These are phyloP conservation scores for Colletotrichum trifolii DNA, from an alignment of 2,329 filamentous ascomycete genomes.

Conservation along the genomic window DNA sequence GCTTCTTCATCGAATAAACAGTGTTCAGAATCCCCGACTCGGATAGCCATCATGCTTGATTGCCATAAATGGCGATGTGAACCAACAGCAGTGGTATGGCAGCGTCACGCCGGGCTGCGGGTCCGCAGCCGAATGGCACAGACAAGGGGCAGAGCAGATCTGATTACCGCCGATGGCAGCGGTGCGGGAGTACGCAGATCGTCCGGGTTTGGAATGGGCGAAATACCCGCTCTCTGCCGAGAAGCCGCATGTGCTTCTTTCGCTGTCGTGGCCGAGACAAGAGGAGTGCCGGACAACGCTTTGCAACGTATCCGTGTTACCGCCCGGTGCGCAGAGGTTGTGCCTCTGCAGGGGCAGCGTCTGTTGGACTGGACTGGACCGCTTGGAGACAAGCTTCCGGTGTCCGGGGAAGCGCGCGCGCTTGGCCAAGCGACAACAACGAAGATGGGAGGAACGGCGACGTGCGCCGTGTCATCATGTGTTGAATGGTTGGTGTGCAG, in stretches of 20 bases:
- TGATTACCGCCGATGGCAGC: slow-evolving; percentile 24
- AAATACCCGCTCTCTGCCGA: slow-evolving; percentile 8
- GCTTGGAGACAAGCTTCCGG: slow-evolving; percentile 20
- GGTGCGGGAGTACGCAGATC: slow-evolving; percentile 19
- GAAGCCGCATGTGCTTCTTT: neutral
- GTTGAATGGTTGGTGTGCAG: no score
- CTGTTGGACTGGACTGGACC: slow-evolving; percentile 22
- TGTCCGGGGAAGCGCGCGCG: slow-evolving; percentile 26
- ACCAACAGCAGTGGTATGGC: slow-evolving; percentile 5
- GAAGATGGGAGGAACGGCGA: neutral
- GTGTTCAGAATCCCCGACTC: no score
- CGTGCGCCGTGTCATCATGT: no score
- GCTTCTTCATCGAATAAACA: no score
- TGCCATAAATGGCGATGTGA: slow-evolving; percentile 1
- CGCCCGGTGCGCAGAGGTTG: no score
- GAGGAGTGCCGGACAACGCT: neutral
- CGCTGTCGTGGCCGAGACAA: neutral
- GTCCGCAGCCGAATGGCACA: slow-evolving; percentile 2
- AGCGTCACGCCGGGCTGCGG: slow-evolving; percentile 28
- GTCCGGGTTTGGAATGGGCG: slow-evolving; percentile 11
- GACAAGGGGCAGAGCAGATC: slow-evolving; percentile 21
- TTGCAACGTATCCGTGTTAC: no score
- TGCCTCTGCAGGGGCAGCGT: slow-evolving; percentile 30
- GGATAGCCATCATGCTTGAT: no score
- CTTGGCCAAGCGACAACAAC: slow-evolving; percentile 21